Base-by-base conservation (phyloP, 139 green algal species). In the Closterium sp. region DNA sequence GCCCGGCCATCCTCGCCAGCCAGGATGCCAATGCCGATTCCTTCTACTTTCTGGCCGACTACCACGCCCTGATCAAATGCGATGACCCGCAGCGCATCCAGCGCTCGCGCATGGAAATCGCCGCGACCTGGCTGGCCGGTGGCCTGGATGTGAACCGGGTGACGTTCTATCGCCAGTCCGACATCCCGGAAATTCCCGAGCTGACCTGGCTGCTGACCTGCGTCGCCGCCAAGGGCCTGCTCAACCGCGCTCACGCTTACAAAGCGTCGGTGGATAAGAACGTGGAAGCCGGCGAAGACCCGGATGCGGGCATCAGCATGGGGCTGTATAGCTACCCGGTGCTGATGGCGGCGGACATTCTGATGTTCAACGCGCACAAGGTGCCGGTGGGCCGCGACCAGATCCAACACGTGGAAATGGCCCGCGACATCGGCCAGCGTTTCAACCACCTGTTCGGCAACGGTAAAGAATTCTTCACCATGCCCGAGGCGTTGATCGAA, bases 401-500 rank as follows among this genome's bases (percentile, higher is more conserved):
- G 64, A 19, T 28, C 12, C 64, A 83, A 19, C 64, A 83, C 64
- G 12, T 83, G 64, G 64, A 83, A 19, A 83, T 83, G 12, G 19
- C 64, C 12, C 64, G 64, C 64, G 19, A 83, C 19, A 28, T 83
- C 19, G 64, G 12, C 64, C 12, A 83, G 19, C 64, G 64, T 12
- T 83, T 83, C 64, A 83, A 83, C 64, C 64, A 88, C 33, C 34
- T n/a, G n/a, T n/a, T n/a, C n/a, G n/a, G n/a, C n/a, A n/a, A n/a
- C n/a, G n/a, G n/a, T n/a, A n/a, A n/a, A n/a, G n/a, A n/a, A n/a
- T n/a, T n/a, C n/a, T n/a, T n/a, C n/a, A n/a, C n/a, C n/a, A n/a
- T n/a, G n/a, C n/a, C n/a, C n/a, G n/a, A n/a, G n/a, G n/a, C n/a
- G n/a, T n/a, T n/a, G n/a, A n/a, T n/a, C n/a, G n/a, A n/a, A n/a